phyloP scores from a whole-genome alignment of 2,329 filamentous ascomycete genomes.

The Sarocladium kiliense region DNA sequence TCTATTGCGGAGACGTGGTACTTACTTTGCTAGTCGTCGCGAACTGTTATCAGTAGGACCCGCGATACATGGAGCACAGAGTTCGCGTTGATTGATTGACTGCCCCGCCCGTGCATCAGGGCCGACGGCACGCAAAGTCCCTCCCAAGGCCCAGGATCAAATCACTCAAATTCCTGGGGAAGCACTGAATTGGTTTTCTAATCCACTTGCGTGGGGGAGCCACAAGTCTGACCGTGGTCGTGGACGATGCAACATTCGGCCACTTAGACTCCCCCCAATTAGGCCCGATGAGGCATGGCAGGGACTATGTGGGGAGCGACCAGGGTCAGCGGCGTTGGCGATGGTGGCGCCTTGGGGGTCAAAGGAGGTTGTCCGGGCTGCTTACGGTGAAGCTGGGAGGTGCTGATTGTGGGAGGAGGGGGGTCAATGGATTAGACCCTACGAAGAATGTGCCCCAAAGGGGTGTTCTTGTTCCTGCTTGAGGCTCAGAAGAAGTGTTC shows the following conservation, averaged over 20 bases:
- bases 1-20: neutral
- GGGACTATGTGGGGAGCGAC: neutral
- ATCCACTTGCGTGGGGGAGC: neutral
- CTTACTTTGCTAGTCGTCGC: neutral
- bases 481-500: too few species aligned
- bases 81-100: neutral
- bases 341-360: slow-evolving; percentile 2
- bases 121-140: neutral
- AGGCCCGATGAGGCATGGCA: neutral
- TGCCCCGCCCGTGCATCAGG: too few species aligned
- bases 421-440: too few species aligned
- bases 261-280: neutral
- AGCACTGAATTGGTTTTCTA: neutral
- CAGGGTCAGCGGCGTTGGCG: neutral
- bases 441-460: too few species aligned
- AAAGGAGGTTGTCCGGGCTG: neutral
- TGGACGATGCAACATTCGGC: too few species aligned
- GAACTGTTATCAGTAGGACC: neutral
- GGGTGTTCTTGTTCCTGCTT: too few species aligned
- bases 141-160: neutral
- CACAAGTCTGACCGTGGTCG: too few species aligned
- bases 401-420: too few species aligned
- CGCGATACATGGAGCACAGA: neutral
- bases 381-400: too few species aligned
- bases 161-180: neutral